Conservation (phyloP, 1,139 yeast species). For the Hansenula sp. region DNA sequence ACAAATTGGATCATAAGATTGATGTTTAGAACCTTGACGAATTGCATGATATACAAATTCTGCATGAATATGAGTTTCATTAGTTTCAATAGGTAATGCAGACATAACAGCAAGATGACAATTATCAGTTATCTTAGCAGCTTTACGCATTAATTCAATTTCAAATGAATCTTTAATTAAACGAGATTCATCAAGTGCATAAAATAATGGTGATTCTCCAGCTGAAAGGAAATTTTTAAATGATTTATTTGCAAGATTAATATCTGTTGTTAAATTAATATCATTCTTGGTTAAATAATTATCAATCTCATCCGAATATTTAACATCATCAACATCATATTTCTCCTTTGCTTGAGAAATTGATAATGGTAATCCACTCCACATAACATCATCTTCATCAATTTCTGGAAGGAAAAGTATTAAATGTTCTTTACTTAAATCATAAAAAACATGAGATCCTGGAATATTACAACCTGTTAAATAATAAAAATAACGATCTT, state of each 20-base stretch:
- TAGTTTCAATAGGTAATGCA: slow-evolving; percentile 80
- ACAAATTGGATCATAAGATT: slow-evolving; percentile 92
- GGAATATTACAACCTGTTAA: slow-evolving; percentile 82
- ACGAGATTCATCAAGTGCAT: slow-evolving; percentile 84
- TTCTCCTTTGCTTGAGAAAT: slow-evolving; percentile 57
- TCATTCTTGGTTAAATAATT: slow-evolving; percentile 26
- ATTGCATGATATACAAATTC: slow-evolving; percentile 91
- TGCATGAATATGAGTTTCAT: slow-evolving; percentile 92
- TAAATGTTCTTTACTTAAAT: slow-evolving; percentile 48
- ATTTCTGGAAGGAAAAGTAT: slow-evolving; percentile 76
- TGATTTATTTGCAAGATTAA: slow-evolving; percentile 25
- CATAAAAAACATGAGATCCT: slow-evolving; percentile 66
- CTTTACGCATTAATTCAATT: slow-evolving; percentile 68
- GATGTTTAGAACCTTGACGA: slow-evolving; percentile 87
- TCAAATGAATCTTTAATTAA: slow-evolving; percentile 82
- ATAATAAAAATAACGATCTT: slow-evolving; percentile 85
- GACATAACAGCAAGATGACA: slow-evolving; percentile 92
- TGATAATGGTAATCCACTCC: slow-evolving; percentile 87
- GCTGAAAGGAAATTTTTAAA: slow-evolving; percentile 33
- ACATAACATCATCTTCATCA: slow-evolving; percentile 88
- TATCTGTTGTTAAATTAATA: slow-evolving; percentile 34
- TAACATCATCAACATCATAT: slow-evolving; percentile 80
- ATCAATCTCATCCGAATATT: slow-evolving; percentile 48
- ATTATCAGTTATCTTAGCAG: slow-evolving; percentile 79
- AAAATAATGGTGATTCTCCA: slow-evolving; percentile 47